These are phyloP conservation scores for Pisolithus sp. DNA, from an alignment of 768 basidiomycete genomes.

Conservation along the genomic window DNA sequence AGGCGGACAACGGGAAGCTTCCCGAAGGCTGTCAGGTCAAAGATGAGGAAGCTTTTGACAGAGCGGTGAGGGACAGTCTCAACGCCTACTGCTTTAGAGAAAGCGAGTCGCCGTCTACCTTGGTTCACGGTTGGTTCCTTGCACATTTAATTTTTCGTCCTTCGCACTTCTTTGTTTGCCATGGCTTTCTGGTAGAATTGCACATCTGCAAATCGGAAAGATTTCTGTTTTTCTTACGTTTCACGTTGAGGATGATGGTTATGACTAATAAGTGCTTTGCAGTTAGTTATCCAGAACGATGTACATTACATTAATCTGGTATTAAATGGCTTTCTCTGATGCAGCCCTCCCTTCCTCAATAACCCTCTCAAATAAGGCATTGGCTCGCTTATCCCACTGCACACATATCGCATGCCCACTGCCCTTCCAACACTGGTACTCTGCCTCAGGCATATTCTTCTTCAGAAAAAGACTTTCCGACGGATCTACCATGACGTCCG, in stretches of 20 bases:
- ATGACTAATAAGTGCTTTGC: no score
- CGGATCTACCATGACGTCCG: constrained; percentile 53
- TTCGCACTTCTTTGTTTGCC: no score
- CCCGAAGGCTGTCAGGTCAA: constrained; percentile 30
- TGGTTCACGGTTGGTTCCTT: background rate
- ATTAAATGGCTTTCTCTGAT: background rate
- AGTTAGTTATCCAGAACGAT: background rate
- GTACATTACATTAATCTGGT: background rate
- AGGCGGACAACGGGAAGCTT: constrained; percentile 35
- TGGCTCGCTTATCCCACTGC: constrained; percentile 47
- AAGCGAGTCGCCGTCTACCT: background rate
- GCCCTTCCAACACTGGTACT: constrained; percentile 49
- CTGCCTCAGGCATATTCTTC: constrained; percentile 50
- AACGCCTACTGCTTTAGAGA: background rate
- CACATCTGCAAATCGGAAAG: no score
- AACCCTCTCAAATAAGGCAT: constrained; percentile 48
- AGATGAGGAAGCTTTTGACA: constrained; percentile 36
- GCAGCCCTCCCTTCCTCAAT: constrained; percentile 42
- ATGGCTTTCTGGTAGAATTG: no score
- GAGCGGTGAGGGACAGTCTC: constrained; percentile 20
- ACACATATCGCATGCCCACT: constrained; percentile 59
- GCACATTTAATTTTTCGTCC: background rate
- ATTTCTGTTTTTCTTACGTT: no score
- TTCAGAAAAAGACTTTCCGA: constrained; percentile 48
- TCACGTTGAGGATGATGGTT: no score